These are phyloP conservation scores for Termitomyces titanicus DNA, from an alignment of 768 basidiomycete species.

Conservation along the genomic window DNA sequence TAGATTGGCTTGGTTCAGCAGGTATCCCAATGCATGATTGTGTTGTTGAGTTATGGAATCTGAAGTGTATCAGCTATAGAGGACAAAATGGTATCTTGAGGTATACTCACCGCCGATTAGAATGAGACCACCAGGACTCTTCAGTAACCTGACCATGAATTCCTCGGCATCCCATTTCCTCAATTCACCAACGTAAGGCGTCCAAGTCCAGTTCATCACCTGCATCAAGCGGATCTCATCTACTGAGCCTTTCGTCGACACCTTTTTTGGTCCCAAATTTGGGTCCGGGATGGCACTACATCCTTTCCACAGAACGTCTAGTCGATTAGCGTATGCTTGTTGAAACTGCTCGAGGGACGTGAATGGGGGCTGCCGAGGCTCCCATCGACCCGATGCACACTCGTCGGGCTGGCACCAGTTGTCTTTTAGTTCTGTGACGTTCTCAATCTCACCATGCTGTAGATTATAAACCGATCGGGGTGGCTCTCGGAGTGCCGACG, in stretches of 20 bases:
- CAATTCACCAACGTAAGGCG: slow-evolving; percentile 20
- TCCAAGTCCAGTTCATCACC: slow-evolving; percentile 29
- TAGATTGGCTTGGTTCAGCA: slow-evolving; percentile 20
- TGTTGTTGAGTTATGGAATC: slow-evolving; percentile 24
- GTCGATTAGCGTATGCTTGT: slow-evolving; percentile 19
- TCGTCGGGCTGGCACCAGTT: slow-evolving; percentile 19
- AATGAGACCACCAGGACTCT: slow-evolving; percentile 26
- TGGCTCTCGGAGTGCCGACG: not conserved
- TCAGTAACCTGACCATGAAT: slow-evolving; percentile 24
- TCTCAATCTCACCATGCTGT: not conserved
- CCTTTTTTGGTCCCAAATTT: slow-evolving; percentile 1
- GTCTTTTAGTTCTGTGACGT: slow-evolving; percentile 7
- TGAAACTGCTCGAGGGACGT: slow-evolving; percentile 19
- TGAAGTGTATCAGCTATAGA: not conserved
- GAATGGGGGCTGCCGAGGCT: slow-evolving; percentile 21
- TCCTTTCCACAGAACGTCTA: slow-evolving; percentile 24
- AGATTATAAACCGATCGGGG: slow-evolving; percentile 3
- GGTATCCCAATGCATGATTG: slow-evolving; percentile 20
- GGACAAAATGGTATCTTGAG: not conserved
- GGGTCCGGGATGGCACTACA: slow-evolving; percentile 19
- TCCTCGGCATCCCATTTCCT: slow-evolving; percentile 25
- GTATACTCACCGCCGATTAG: slow-evolving; percentile 23
- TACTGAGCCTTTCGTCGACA: slow-evolving; percentile 14
- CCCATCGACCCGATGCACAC: slow-evolving; percentile 24
- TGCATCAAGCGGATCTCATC: slow-evolving; percentile 25